These are phyloP conservation scores for Avena atlantica DNA, from an alignment of 176 grass and related monocot genomes.

Conservation along the genomic window DNA sequence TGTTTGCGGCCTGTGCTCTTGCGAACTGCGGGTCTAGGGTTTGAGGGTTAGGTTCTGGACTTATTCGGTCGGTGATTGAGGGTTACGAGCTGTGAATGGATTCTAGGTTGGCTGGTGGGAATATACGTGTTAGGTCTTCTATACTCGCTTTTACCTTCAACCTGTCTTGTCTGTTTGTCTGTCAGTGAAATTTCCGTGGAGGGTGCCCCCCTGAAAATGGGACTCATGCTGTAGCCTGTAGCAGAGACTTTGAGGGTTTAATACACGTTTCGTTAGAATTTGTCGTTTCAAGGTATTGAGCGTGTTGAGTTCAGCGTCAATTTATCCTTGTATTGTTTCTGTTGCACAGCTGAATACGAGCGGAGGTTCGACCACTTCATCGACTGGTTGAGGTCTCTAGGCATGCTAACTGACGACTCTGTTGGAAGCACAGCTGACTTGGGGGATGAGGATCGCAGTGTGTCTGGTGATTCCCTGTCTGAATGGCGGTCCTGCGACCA, in stretches of 20 bases:
- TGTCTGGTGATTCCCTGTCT: constrained; percentile 54
- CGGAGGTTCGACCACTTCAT: neutral
- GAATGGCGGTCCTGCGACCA: constrained; percentile 66
- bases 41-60: constrained; percentile 22
- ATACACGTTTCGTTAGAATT: constrained; percentile 25
- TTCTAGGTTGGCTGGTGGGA: constrained; percentile 3
- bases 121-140: neutral
- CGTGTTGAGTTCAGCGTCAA: neutral
- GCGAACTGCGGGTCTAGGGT: constrained; percentile 39
- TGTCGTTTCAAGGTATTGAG: constrained; percentile 4
- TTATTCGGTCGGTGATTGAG: constrained; percentile 14
- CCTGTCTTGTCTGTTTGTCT: constrained; percentile 3
- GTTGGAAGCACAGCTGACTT: constrained; percentile 45
- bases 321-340: constrained; percentile 28
- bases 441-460: constrained; percentile 33
- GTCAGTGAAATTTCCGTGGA: neutral
- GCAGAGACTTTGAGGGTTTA: neutral
- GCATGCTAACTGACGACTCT: constrained; percentile 54
- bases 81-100: constrained; percentile 5
- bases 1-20: constrained; percentile 18
- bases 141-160: constrained; percentile 14
- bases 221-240: neutral
- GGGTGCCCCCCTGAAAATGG: neutral
- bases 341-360: constrained; percentile 32
- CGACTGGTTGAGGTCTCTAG: constrained; percentile 55